Conservation (phyloP, 371 early-diverging fungal genomes). For the Apophysomyces variabilis region DNA sequence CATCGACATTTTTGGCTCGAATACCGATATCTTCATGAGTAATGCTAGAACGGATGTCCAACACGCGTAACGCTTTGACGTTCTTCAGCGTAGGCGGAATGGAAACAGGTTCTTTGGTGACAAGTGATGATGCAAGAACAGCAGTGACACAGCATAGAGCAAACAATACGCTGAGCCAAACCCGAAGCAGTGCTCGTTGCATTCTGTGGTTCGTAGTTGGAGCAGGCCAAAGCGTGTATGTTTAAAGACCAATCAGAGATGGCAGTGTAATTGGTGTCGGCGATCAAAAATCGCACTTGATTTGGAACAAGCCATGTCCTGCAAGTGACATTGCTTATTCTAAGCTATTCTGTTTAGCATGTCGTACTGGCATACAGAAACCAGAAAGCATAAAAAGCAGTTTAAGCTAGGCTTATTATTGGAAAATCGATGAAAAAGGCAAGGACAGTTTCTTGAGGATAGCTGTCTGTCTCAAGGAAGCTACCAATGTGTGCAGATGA, state of each 20-base stretch:
- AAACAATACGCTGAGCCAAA: conserved; percentile 21
- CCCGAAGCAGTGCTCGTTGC: conserved; percentile 4
- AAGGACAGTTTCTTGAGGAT: too few relatives aligned
- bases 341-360: not conserved
- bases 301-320: not conserved
- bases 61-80: conserved; percentile 62
- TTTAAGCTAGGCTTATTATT: too few relatives aligned
- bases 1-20: conserved; percentile 57
- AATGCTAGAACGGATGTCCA: conserved; percentile 68
- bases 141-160: conserved; percentile 8
- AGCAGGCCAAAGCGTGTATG: not conserved
- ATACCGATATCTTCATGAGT: conserved; percentile 67
- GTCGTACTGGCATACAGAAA: too few relatives aligned
- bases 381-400: too few relatives aligned
- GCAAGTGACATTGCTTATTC: not conserved
- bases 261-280: not conserved
- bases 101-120: conserved; percentile 28
- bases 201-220: not conserved
- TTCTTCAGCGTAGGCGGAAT: conserved; percentile 56
- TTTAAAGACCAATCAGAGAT: not conserved
- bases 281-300: not conserved
- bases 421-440: too few relatives aligned
- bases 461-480: too few relatives aligned
- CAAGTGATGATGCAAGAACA: conserved; percentile 12
- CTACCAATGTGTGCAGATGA: too few relatives aligned